These are phyloP conservation scores for Tulasnella sp. DNA, from an alignment of 768 basidiomycete species.

Conservation along the genomic window DNA sequence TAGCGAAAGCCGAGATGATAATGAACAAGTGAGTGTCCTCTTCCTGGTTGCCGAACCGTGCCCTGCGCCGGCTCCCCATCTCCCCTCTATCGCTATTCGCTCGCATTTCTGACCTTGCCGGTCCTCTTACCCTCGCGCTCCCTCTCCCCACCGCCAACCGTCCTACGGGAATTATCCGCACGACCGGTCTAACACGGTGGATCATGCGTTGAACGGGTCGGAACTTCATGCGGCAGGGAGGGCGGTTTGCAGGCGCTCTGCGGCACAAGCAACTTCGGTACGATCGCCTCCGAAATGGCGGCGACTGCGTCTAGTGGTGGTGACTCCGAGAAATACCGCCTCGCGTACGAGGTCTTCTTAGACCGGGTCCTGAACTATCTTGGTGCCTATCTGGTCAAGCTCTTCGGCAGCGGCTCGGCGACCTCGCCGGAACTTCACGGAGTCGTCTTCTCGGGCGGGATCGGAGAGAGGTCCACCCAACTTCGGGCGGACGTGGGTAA, in stretches of 20 bases:
- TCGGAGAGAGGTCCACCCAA: slow-evolving; percentile 66
- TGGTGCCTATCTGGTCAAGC: slow-evolving; percentile 67
- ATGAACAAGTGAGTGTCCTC: slow-evolving; percentile 34
- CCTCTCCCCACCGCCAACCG: neutral
- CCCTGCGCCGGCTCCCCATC: neutral
- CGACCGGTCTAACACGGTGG: neutral
- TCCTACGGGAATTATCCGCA: neutral
- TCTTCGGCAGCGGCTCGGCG: slow-evolving; percentile 37
- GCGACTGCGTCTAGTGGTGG: slow-evolving; percentile 33
- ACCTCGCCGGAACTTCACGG: slow-evolving; percentile 51
- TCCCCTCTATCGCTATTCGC: neutral
- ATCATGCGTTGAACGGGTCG: neutral
- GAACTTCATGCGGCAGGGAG: slow-evolving; percentile 36
- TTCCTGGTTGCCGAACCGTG: neutral
- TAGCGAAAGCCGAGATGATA: slow-evolving; percentile 36
- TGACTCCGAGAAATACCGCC: slow-evolving; percentile 35
- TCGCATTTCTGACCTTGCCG: neutral
- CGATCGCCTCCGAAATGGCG: slow-evolving; percentile 41
- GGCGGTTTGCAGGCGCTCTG: slow-evolving; percentile 72
- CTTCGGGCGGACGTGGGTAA: slow-evolving; percentile 53
- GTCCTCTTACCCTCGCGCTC: neutral
- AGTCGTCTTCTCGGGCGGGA: slow-evolving; percentile 79
- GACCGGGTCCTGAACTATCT: slow-evolving; percentile 68
- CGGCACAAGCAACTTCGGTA: slow-evolving; percentile 75
- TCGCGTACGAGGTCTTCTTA: slow-evolving; percentile 73